Percentiles rank a stretch among this genome's conserved stretches.
Conservation (phyloP, 2,329 filamentous ascomycete species). For the Aspergillus japonicus region DNA sequence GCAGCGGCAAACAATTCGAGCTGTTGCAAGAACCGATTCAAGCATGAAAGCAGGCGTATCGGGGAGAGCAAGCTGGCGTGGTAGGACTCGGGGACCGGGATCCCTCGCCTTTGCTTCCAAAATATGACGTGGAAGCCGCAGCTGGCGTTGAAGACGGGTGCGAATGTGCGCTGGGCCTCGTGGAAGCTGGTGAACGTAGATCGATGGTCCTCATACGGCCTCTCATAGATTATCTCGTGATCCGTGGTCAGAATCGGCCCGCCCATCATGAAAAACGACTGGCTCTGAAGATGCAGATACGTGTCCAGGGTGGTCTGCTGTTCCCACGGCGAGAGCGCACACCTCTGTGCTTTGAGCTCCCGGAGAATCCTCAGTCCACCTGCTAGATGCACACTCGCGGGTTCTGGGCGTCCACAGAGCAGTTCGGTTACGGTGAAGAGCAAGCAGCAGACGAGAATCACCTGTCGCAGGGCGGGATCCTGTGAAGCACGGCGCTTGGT, state of each 20-base stretch:
- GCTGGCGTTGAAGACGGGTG: background rate
- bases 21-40: background rate
- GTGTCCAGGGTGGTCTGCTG: background rate
- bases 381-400: background rate
- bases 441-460: constrained; percentile 10
- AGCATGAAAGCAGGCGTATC: background rate
- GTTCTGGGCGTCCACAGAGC: background rate
- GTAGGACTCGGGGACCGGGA: background rate
- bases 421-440: constrained; percentile 1
- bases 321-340: background rate
- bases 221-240: background rate
- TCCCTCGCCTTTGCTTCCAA: background rate
- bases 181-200: background rate
- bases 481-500: constrained; percentile 4
- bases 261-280: background rate
- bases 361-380: background rate
- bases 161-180: background rate
- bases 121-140: background rate
- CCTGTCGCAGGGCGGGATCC: constrained; percentile 6
- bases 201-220: background rate
- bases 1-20: background rate
- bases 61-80: background rate
- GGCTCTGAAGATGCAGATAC: background rate
- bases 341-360: background rate
- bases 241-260: background rate